These are phyloP conservation scores for Fusarium kyushuense DNA, from an alignment of 2,329 filamentous ascomycete genomes.

Conservation along the genomic window DNA sequence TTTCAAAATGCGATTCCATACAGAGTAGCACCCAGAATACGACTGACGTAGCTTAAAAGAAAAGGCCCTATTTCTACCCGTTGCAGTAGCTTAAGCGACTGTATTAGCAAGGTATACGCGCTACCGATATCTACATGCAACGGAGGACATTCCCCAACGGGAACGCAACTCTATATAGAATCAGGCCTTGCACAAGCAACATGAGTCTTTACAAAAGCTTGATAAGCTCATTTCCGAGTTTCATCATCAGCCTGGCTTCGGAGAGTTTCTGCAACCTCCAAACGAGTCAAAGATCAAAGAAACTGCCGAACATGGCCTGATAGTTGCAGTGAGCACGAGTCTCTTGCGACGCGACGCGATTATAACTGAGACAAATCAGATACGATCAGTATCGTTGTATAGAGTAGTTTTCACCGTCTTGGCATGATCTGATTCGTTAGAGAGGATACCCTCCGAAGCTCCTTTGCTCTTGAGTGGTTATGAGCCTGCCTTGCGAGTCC, in stretches of 20 bases:
- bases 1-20: too few relatives aligned
- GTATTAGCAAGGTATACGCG: too few relatives aligned
- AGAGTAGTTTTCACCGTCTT: not conserved
- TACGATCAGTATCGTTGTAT: not conserved
- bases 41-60: too few relatives aligned
- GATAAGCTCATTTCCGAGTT: too few relatives aligned
- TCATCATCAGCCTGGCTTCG: too few relatives aligned
- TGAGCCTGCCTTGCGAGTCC: not conserved
- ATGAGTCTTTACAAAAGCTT: not conserved
- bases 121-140: too few relatives aligned
- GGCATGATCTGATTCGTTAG: not conserved
- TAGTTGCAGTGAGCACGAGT: not conserved
- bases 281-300: too few relatives aligned
- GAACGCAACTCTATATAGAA: not conserved
- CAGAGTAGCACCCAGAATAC: too few relatives aligned
- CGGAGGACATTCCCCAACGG: not conserved
- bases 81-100: too few relatives aligned
- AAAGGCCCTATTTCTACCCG: too few relatives aligned
- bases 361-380: not conserved
- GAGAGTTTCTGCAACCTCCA: too few relatives aligned
- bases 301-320: too few relatives aligned
- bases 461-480: not conserved
- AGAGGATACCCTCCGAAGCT: not conserved
- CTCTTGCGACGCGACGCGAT: not conserved
- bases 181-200: not conserved